Conservation (phyloP, 2,329 filamentous ascomycete genomes). For the Scedosporium apiospermum region DNA sequence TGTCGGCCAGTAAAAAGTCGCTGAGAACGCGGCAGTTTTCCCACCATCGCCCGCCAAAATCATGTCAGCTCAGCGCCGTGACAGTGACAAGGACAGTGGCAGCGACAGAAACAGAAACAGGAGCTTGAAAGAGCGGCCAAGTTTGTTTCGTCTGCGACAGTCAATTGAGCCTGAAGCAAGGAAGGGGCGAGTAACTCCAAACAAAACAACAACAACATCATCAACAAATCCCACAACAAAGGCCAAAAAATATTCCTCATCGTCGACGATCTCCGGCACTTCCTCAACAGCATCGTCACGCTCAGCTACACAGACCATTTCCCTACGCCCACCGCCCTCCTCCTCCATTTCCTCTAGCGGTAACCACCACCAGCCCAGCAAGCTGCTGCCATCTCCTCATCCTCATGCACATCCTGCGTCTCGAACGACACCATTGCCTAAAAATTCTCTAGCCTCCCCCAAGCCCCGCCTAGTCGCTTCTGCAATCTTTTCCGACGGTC, state of each 20-base stretch:
- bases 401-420: neutral
- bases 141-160: neutral
- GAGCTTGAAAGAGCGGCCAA: neutral
- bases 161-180: neutral
- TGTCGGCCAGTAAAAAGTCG: constrained; percentile 9
- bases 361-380: neutral
- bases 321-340: neutral
- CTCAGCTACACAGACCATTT: neutral
- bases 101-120: too few species aligned
- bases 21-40: neutral
- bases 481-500: neutral
- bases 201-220: constrained; percentile 7
- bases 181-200: neutral
- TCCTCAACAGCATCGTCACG: neutral
- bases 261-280: constrained; percentile 1
- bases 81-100: too few species aligned
- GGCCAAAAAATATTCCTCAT: constrained; percentile 4
- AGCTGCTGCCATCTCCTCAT: neutral
- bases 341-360: neutral
- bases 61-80: neutral
- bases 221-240: constrained; percentile 6
- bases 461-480: constrained; percentile 2
- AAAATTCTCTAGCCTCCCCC: constrained; percentile 1
- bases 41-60: neutral
- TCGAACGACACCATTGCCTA: neutral